Evolutionary conservation across 139 green algal genomes (phyloP).

Genomic region (Mesostigma viride): DNA sequence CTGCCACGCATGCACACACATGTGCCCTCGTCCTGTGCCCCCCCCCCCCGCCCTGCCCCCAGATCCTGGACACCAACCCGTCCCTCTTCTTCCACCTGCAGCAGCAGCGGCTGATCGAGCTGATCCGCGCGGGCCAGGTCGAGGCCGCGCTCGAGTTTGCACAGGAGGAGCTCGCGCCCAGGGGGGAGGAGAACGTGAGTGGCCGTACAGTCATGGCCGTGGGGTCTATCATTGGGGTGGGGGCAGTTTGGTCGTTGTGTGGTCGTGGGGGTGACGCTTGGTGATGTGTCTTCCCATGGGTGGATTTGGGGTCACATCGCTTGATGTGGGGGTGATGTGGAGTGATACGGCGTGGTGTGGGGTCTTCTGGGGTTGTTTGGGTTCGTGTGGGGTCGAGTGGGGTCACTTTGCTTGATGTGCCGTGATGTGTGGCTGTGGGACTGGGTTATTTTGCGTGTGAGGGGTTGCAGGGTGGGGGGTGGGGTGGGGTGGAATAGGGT

Average conservation of each 20-base stretch:
- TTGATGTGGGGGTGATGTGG: too few relatives aligned
- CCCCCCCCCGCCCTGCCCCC: slow-evolving; percentile 20
- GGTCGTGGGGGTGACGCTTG: not conserved
- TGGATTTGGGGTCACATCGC: too few relatives aligned
- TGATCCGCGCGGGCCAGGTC: slow-evolving; percentile 64
- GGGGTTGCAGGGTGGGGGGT: too few relatives aligned
- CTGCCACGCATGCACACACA: too few relatives aligned
- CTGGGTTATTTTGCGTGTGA: too few relatives aligned
- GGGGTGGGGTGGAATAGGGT: too few relatives aligned
- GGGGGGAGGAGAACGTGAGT: slow-evolving; percentile 72
- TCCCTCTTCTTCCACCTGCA: slow-evolving; percentile 88
- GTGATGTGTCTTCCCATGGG: not conserved
- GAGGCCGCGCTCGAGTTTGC: slow-evolving; percentile 83
- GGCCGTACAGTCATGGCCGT: not conserved
- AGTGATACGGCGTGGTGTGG: too few relatives aligned
- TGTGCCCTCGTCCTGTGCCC: too few relatives aligned
- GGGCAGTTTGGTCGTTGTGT: not conserved
- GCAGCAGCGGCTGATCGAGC: slow-evolving; percentile 90
- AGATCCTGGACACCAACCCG: slow-evolving; percentile 60
- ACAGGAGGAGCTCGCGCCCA: slow-evolving; percentile 74
- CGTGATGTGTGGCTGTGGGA: too few relatives aligned
- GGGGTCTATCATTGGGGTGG: not conserved
- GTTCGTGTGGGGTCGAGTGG: too few relatives aligned
- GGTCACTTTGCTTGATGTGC: too few relatives aligned
- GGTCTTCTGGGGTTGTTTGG: too few relatives aligned